A percentile compares a stretch with the other conserved stretches of the same genome.
These are phyloP conservation scores for Silene coronaria DNA, from an alignment of 179 eudicot genomes.

Conservation along the genomic window DNA sequence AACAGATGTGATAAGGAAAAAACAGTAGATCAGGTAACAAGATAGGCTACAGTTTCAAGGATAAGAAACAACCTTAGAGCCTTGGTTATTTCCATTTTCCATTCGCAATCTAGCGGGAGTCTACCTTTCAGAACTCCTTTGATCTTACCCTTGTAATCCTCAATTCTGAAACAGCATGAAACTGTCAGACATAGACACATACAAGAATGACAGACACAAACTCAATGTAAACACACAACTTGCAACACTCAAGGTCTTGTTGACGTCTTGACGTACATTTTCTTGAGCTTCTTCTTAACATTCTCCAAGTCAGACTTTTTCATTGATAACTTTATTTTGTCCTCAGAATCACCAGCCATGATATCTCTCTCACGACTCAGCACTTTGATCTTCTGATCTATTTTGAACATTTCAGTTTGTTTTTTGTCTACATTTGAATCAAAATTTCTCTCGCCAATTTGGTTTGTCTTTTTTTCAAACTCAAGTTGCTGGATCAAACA, in stretches of 20 bases:
- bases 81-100: conserved; percentile 55
- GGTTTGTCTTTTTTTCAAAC: conserved; percentile 57
- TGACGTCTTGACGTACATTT: conserved; percentile 61
- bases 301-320: conserved; percentile 67
- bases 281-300: conserved; percentile 56
- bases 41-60: conserved; percentile 5
- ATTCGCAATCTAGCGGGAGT: conserved; percentile 72
- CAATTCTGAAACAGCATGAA: conserved; percentile 52
- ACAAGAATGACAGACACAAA: not conserved
- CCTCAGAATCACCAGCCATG: conserved; percentile 62
- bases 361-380: conserved; percentile 52
- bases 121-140: conserved; percentile 85
- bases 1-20: not conserved
- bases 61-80: conserved; percentile 51
- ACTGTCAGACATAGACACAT: conserved; percentile 13
- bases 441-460: conserved; percentile 50
- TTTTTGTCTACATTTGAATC: conserved; percentile 33
- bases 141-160: conserved; percentile 73
- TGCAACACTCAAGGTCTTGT: conserved; percentile 9
- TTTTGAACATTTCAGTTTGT: conserved; percentile 34
- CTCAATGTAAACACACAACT: not conserved
- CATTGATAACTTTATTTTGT: conserved; percentile 54
- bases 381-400: conserved; percentile 49
- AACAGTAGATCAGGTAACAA: not conserved
- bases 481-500: conserved; percentile 48